Conservation (phyloP, 495 filamentous ascomycete species). For the Sphaerosporella brunnea region DNA sequence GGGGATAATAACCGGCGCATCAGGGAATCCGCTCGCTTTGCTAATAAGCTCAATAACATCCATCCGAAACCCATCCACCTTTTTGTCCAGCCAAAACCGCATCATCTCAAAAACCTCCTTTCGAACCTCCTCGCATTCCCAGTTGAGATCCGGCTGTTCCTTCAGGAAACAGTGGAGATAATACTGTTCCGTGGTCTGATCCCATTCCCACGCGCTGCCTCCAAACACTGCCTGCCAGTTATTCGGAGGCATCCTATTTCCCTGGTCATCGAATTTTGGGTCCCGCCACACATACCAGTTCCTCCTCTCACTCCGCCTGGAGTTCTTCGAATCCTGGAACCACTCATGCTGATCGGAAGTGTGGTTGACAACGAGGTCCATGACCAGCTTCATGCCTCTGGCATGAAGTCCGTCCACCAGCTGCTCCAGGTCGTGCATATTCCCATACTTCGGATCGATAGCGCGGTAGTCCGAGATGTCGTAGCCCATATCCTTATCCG, state of each 20-base stretch:
- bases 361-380: conserved; percentile 64
- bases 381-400: conserved; percentile 49
- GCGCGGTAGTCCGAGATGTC: conserved; percentile 51
- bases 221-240: conserved; percentile 49
- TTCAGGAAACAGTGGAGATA: conserved; percentile 46
- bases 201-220: conserved; percentile 48
- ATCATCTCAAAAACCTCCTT: conserved; percentile 50
- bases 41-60: conserved; percentile 51
- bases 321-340: conserved; percentile 50
- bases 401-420: conserved; percentile 38
- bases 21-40: conserved; percentile 42
- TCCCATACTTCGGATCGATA: conserved; percentile 44
- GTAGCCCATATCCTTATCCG: conserved; percentile 48
- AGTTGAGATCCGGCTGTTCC: conserved; percentile 58
- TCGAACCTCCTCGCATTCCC: conserved; percentile 45
- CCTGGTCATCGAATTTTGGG: conserved; percentile 38
- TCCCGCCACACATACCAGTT: conserved; percentile 63
- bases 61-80: conserved; percentile 52
- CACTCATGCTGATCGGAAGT: conserved; percentile 57
- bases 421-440: conserved; percentile 46
- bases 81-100: conserved; percentile 54
- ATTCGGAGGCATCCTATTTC: conserved; percentile 46
- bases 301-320: conserved; percentile 42
- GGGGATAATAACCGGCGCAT: conserved; percentile 40
- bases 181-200: conserved; percentile 46